phyloP scores from a whole-genome alignment of 2,329 filamentous ascomycete genomes.

The Penicillium sumatraense region DNA sequence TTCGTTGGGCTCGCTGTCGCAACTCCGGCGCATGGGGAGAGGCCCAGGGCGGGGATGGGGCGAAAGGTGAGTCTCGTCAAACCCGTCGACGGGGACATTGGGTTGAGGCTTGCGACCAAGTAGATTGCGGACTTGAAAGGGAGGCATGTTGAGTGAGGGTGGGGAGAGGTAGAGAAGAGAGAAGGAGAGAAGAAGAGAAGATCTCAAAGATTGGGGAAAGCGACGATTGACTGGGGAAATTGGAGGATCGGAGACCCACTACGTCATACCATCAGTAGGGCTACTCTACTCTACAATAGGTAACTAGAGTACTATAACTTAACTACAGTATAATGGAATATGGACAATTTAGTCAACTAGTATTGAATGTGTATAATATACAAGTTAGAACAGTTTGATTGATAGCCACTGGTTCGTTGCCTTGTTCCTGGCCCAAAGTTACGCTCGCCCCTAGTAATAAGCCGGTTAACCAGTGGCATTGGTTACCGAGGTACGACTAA shows the following conservation, averaged over 20 bases:
- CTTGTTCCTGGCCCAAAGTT: too few relatives aligned
- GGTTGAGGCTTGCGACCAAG: slow-evolving; percentile 65
- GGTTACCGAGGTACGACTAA: too few relatives aligned
- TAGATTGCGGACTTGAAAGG: slow-evolving; percentile 74
- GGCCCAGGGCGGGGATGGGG: slow-evolving; percentile 49
- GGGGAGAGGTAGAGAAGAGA: neutral
- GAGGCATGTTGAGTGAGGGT: slow-evolving; percentile 57
- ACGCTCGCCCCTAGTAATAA: too few relatives aligned
- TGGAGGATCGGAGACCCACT: neutral
- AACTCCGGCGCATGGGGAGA: slow-evolving; percentile 65
- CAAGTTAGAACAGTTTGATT: too few relatives aligned
- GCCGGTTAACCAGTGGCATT: too few relatives aligned
- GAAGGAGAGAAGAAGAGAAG: neutral
- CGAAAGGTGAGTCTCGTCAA: slow-evolving; percentile 60
- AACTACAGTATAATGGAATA: too few relatives aligned
- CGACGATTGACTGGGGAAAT: neutral
- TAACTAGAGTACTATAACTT: too few relatives aligned
- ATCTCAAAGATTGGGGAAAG: neutral
- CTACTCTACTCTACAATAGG: too few relatives aligned
- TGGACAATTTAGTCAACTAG: too few relatives aligned
- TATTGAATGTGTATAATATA: too few relatives aligned
- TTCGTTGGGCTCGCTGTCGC: slow-evolving; percentile 70
- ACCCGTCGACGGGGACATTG: slow-evolving; percentile 42
- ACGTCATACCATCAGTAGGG: too few relatives aligned
- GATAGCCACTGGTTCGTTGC: too few relatives aligned